Evolutionary conservation across 139 green algal species (phyloP).

Genomic region (Zygnema cylindricum): DNA sequence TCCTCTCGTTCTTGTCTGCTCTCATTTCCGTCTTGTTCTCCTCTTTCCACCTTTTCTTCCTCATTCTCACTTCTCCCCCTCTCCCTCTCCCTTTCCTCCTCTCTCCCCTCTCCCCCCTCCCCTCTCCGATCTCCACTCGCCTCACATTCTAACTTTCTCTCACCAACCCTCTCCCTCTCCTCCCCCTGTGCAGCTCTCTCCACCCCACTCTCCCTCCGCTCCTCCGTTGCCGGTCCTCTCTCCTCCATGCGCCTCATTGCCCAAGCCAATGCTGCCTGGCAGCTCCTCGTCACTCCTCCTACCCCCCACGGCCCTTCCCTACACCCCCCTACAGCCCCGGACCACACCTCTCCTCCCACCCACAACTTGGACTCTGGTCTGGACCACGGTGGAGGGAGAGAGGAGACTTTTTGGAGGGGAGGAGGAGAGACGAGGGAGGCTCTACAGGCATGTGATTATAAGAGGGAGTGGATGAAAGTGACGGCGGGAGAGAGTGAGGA

Average conservation of each 20-base stretch:
- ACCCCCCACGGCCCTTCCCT: neutral
- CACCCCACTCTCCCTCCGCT: neutral
- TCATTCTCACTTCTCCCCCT: no score
- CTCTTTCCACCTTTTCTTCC: neutral
- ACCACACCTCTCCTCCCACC: neutral
- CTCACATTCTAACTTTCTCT: no score
- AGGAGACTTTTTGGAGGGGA: no score
- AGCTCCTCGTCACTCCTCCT: neutral
- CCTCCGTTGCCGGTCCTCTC: neutral
- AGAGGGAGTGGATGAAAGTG: no score
- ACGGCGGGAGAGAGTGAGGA: no score
- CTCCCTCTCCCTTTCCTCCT: no score
- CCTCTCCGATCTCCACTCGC: no score
- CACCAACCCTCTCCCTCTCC: no score
- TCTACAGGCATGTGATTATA: no score
- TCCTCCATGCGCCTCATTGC: neutral
- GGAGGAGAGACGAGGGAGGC: no score
- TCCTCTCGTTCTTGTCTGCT: neutral
- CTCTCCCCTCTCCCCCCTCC: no score
- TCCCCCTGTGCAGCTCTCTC: constrained; percentile 9
- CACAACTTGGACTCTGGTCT: neutral
- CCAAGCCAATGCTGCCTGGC: neutral
- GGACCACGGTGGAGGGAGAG: neutral
- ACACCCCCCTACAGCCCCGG: neutral
- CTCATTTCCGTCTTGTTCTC: neutral